Evolutionary conservation across 345 rosid genomes (phyloP), one percentile per base, ranked within the genome.

Genomic region (Aegle marmelos): DNA sequence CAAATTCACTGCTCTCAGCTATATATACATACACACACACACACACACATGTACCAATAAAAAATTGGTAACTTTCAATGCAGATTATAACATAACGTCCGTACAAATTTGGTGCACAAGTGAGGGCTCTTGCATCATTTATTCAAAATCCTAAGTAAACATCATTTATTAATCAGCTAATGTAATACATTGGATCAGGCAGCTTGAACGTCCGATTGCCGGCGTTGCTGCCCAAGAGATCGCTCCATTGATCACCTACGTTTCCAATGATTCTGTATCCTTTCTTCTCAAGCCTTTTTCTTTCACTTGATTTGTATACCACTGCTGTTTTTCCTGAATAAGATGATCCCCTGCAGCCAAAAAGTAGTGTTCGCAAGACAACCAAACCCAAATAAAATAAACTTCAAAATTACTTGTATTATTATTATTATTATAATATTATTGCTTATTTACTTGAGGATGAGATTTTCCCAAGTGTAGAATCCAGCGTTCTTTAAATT

Each of bases 191-290:
- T 4, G 91, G 87, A 62, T 88, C 83, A 48, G 91, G 91, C 33
- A 88, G 69, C 79, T 88, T 88, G 87, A 88, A 86, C 0, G 83
- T 80, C 73, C 88, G 75, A 4, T 75, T 77, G 31, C 91, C 87
- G 0, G 16, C n/a, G 39, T 60, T 72, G 9, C 13, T 28, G 1
- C 89, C 91, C 6, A 75, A 48, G 6, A 86, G 11, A 69, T 85
- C 89, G 57, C 86, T 85, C 89, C 91, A 86, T 24, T 86, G 91
- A 69, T 86, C 91, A 0, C 89, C 89, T 2, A 82, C 83, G 58
- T 86, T 88, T 3, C 88, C 89, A 1, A 88, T 16, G 61, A 88
- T 83, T 22, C 79, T 79, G 31, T 83, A 86, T 73, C 91, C 88
- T 22, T 77, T 36, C 72, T 72, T 41, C 74, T 58, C 88, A 2